Base-by-base conservation (phyloP, 768 basidiomycete genomes). In the Amyloporia xantha region DNA sequence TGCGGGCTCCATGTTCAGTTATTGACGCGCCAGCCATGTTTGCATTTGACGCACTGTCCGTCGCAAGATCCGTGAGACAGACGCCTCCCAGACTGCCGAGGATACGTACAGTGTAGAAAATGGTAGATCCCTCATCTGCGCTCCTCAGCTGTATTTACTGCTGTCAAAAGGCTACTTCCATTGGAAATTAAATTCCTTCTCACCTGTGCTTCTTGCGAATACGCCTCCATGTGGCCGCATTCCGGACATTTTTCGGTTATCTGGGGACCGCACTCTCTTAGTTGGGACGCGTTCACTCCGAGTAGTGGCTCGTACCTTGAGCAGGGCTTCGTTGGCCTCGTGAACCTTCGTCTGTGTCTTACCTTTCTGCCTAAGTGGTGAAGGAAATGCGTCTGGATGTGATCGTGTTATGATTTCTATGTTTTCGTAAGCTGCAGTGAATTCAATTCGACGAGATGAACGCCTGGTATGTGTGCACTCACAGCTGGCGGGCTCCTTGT, bases 371-470 rank as follows among this genome's bases (percentile, higher is more conserved):
- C 85, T 72, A 51, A 98, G 67, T 0, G 84, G 77, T 23, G 91
- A 93, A 0, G 96, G 95, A 65, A 98, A 97, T 2, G 96, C 95
- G 48, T 93, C 90, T 0, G 92, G 88, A 54, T 92, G 88, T 6
- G 94, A 96, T 21, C 81, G 83, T 0, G 96, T 98, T 45, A 83
- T 82, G 42, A 94, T 91, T 54, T 87, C 81, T 24, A 84, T 85
- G 66, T 91, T 88, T 58, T 97, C 93, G 64, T 95, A 98, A 2
- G 91, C 93, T 96, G 56, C 19, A 12, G n/a, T n/a, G n/a, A n/a
- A n/a, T n/a, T n/a, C n/a, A n/a, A n/a, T n/a, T n/a, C 24, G 36
- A 21, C 21, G 28, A 21, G 9, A 11, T 21, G 35, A 5, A 42
- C 4, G 46, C n/a, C n/a, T n/a, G n/a, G n/a, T n/a, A n/a, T n/a